A percentile compares a stretch with the other conserved stretches of the same genome.
Evolutionary conservation across 2,329 filamentous ascomycete species (phyloP).

Genomic region (Magnaporthiopsis poae): DNA sequence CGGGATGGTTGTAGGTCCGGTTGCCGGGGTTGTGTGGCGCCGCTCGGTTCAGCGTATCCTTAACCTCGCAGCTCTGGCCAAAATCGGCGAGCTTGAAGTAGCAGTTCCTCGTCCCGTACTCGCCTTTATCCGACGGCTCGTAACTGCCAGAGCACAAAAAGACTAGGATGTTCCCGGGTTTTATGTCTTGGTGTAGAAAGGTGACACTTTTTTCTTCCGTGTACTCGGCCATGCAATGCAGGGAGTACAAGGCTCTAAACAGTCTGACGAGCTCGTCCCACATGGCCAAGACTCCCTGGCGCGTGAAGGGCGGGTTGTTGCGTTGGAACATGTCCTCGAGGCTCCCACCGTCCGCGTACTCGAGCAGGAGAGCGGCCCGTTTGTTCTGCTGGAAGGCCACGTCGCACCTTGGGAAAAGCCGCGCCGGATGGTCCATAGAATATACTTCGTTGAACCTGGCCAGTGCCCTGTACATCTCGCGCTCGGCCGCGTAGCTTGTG

Average conservation of each 20-base stretch:
- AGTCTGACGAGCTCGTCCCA: neutral
- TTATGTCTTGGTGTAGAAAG: conserved; percentile 3
- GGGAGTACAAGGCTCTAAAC: neutral
- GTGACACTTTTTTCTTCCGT: neutral
- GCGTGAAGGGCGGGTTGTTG: neutral
- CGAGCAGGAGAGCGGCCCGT: conserved; percentile 1
- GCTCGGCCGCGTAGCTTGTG: no score
- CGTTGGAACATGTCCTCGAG: conserved; percentile 1
- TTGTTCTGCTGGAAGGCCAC: neutral
- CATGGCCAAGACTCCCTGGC: neutral
- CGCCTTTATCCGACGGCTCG: no score
- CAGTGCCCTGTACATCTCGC: no score
- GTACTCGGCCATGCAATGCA: neutral
- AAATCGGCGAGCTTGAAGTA: conserved; percentile 6
- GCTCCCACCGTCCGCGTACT: conserved; percentile 6
- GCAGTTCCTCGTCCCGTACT: neutral
- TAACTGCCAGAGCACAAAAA: neutral
- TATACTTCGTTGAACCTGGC: no score
- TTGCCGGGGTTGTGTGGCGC: neutral
- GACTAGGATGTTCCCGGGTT: conserved; percentile 6
- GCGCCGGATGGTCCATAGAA: no score
- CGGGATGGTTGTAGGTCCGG: neutral
- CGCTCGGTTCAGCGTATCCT: neutral
- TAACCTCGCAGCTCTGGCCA: conserved; percentile 1
- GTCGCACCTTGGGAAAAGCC: neutral